These are phyloP conservation scores for Musa beccarii DNA, from an alignment of 176 grass and related monocot genomes.

Conservation along the genomic window DNA sequence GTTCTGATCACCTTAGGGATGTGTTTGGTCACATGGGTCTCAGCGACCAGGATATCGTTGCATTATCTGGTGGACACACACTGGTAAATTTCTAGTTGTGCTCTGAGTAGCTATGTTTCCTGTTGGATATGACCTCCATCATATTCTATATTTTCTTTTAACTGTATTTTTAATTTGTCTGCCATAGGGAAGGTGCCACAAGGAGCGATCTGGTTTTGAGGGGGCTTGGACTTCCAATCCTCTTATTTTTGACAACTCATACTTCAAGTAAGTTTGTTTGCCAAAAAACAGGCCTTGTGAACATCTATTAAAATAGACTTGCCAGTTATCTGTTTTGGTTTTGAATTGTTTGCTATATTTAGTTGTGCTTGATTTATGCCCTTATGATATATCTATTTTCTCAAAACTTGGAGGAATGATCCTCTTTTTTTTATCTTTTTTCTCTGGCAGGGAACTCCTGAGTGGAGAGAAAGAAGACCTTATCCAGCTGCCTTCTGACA, in stretches of 20 bases:
- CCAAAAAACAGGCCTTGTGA: neutral
- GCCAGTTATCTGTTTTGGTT: neutral
- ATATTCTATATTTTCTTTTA: no score
- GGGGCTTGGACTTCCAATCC: conserved; percentile 11
- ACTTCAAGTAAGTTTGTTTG: conserved; percentile 10
- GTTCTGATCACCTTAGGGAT: conserved; percentile 90
- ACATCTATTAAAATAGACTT: neutral
- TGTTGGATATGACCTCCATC: no score
- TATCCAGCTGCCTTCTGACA: conserved; percentile 14
- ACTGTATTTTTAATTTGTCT: neutral
- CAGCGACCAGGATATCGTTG: conserved; percentile 96
- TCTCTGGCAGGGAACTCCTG: conserved; percentile 10
- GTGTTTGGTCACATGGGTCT: conserved; percentile 91
- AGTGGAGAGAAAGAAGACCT: conserved; percentile 13
- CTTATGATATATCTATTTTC: neutral
- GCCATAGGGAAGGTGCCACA: conserved; percentile 10
- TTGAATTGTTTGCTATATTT: neutral
- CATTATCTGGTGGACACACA: conserved; percentile 63
- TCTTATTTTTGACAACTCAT: conserved; percentile 19
- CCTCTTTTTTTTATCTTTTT: neutral
- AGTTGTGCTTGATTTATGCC: neutral
- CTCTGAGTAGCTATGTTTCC: no score
- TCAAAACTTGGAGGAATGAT: neutral
- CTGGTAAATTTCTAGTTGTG: neutral
- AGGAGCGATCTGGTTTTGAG: conserved; percentile 16